Conservation (phyloP, 768 basidiomycete species). For the Mycena amicta region DNA sequence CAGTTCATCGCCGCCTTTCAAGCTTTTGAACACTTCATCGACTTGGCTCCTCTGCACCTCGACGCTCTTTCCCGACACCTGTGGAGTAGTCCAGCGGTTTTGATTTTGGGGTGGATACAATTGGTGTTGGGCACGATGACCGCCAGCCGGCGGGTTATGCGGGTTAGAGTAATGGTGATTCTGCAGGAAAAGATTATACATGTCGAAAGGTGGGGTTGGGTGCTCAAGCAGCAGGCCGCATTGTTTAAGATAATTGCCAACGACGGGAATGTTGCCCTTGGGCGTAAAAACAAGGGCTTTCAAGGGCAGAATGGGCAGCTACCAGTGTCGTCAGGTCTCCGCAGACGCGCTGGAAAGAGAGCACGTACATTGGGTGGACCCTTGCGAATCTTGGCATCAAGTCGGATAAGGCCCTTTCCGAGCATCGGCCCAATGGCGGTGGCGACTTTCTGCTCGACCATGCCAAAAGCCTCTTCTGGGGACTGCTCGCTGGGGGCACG, state of each 20-base stretch:
- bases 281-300: conserved; percentile 91
- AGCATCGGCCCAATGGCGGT: conserved; percentile 80
- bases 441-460: conserved; percentile 86
- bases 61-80: conserved; percentile 71
- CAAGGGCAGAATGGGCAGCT: conserved; percentile 83
- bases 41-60: conserved; percentile 93
- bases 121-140: conserved; percentile 37
- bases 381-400: conserved; percentile 77
- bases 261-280: conserved; percentile 86
- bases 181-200: conserved; percentile 57
- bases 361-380: conserved; percentile 61
- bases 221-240: conserved; percentile 77
- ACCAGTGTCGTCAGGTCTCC: conserved; percentile 24
- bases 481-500: conserved; percentile 51
- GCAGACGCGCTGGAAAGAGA: conserved; percentile 16
- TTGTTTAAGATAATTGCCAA: conserved; percentile 74
- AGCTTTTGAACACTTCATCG: conserved; percentile 88
- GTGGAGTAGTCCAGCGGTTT: conserved; percentile 61
- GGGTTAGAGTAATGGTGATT: conserved; percentile 84
- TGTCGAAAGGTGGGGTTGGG: conserved; percentile 69
- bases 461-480: conserved; percentile 72
- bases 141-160: conserved; percentile 80
- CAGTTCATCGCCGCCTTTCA: conserved; percentile 87
- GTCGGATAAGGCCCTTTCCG: conserved; percentile 77
- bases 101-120: conserved; percentile 27